These are phyloP conservation scores for Phialemoniopsis sp. DNA, from an alignment of 2,329 filamentous ascomycete species.

Conservation along the genomic window DNA sequence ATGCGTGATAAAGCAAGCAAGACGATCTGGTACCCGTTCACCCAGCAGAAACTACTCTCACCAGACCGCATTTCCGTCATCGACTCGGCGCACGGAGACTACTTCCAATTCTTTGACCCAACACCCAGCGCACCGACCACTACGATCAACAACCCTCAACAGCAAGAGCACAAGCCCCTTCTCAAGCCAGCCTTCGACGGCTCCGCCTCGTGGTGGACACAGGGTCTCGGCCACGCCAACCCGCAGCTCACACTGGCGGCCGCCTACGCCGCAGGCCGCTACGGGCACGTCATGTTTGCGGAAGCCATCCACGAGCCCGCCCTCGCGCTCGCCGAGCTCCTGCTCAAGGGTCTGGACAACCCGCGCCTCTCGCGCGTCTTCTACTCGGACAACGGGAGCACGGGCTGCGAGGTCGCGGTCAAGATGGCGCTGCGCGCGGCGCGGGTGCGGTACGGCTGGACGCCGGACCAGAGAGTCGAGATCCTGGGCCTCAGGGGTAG, in stretches of 20 bases:
- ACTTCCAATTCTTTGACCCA: conserved; percentile 57
- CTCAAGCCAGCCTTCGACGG: conserved; percentile 72
- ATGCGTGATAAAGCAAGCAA: conserved; percentile 59
- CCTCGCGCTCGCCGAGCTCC: conserved; percentile 59
- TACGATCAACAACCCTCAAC: too few relatives aligned
- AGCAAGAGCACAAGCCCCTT: conserved; percentile 28
- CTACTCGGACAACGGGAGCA: conserved; percentile 81
- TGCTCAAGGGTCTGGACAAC: conserved; percentile 58
- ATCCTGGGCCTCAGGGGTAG: conserved; percentile 74
- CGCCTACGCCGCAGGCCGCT: conserved; percentile 76
- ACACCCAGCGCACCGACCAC: conserved; percentile 6
- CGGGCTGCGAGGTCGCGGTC: conserved; percentile 76
- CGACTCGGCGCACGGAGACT: conserved; percentile 76
- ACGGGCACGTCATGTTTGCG: conserved; percentile 87
- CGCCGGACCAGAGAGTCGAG: conserved; percentile 51
- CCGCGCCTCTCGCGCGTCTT: conserved; percentile 68
- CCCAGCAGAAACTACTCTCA: conserved; percentile 66
- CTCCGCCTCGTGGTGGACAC: conserved; percentile 89
- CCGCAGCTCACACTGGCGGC: conserved; percentile 67
- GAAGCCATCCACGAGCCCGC: conserved; percentile 77
- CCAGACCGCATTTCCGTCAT: conserved; percentile 66
- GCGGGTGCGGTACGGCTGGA: conserved; percentile 63
- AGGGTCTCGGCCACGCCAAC: conserved; percentile 79
- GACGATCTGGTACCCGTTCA: conserved; percentile 83
- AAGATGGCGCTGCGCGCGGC: conserved; percentile 80